These are phyloP conservation scores for Rhodosporidiobolus sp. DNA, from an alignment of 768 basidiomycete species.

Conservation along the genomic window DNA sequence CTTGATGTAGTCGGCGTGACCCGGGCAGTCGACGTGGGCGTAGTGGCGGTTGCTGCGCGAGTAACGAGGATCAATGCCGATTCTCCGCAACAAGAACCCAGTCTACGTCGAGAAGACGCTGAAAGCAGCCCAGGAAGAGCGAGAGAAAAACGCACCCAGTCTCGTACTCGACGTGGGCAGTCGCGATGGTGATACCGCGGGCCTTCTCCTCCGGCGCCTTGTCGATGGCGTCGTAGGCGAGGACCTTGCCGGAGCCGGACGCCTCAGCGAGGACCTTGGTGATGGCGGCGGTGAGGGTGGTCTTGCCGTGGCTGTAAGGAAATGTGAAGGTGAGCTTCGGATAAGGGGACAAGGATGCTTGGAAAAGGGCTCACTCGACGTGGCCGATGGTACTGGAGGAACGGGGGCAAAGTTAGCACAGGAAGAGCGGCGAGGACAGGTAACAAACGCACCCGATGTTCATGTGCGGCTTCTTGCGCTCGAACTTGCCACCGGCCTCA, in stretches of 20 bases:
- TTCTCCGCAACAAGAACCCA: background rate
- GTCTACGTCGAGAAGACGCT: background rate
- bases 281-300: conserved; percentile 90
- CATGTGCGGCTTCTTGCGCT: conserved; percentile 59
- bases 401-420: background rate
- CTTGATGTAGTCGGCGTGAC: conserved; percentile 40
- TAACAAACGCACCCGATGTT: conserved; percentile 64
- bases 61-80: background rate
- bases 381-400: conserved; percentile 38
- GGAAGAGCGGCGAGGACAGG: background rate
- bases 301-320: conserved; percentile 73
- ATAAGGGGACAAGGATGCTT: too few species aligned
- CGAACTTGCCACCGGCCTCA: conserved; percentile 44
- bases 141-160: conserved; percentile 53
- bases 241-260: conserved; percentile 66
- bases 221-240: conserved; percentile 96
- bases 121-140: background rate
- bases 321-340: background rate
- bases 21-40: conserved; percentile 34
- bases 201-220: conserved; percentile 99
- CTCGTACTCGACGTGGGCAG: conserved; percentile 98
- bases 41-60: conserved; percentile 40
- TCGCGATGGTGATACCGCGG: conserved; percentile 98
- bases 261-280: conserved; percentile 81
- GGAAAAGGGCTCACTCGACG: conserved; percentile 33